A percentile compares a stretch with the other conserved stretches of the same genome.
phyloP scores from a whole-genome alignment of 1,139 yeast species.

The Taiozyma onychis region DNA sequence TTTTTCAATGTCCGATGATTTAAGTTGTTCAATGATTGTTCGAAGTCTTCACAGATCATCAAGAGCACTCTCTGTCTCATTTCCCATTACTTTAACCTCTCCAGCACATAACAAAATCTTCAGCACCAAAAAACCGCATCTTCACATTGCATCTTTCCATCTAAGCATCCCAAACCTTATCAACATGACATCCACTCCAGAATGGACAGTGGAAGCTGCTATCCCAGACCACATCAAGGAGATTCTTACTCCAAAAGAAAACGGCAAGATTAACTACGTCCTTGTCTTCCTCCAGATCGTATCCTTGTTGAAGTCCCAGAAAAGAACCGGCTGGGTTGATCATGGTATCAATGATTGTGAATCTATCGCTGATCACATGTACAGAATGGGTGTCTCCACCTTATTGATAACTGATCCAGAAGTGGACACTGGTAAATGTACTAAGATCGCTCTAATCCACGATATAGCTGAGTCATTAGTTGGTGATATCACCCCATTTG shows the following conservation, averaged over 20 bases:
- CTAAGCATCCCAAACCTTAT: background rate
- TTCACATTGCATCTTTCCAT: background rate
- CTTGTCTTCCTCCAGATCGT: conserved; percentile 74
- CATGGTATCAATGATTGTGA: conserved; percentile 57
- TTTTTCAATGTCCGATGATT: background rate
- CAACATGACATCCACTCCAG: conserved; percentile 8
- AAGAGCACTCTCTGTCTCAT: background rate
- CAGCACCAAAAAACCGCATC: background rate
- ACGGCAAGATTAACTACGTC: conserved; percentile 37
- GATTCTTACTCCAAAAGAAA: conserved; percentile 28
- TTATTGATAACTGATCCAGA: conserved; percentile 57
- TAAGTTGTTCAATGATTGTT: background rate
- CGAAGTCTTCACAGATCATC: background rate
- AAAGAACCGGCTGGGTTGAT: conserved; percentile 93
- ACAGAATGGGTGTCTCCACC: conserved; percentile 84
- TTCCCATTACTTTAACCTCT: background rate
- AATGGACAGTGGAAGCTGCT: conserved; percentile 56
- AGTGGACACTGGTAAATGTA: conserved; percentile 53
- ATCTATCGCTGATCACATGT: conserved; percentile 94
- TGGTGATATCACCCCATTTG: conserved; percentile 92
- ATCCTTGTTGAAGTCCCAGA: conserved; percentile 69
- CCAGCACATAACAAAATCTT: no score
- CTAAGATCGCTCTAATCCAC: conserved; percentile 82
- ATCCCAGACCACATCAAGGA: conserved; percentile 47
- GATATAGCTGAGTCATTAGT: conserved; percentile 93